Conservation (phyloP, 768 basidiomycete genomes). For the Crepidotus variabilis region DNA sequence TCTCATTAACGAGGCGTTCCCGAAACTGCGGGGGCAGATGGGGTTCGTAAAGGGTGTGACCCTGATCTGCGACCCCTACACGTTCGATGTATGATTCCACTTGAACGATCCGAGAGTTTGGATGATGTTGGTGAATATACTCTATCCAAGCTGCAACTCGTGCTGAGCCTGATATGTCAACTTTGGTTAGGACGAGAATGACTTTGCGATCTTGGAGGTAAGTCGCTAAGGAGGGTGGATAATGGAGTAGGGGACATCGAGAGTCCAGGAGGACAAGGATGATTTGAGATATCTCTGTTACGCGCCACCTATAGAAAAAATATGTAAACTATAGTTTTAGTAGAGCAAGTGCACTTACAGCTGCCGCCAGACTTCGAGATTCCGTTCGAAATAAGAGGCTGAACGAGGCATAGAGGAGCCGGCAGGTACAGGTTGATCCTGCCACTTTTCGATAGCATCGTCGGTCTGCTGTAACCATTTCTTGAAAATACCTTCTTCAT, state of each 20-base stretch:
- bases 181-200: constrained; percentile 83
- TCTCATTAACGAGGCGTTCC: constrained; percentile 56
- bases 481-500: constrained; percentile 81
- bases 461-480: constrained; percentile 77
- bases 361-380: constrained; percentile 94
- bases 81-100: constrained; percentile 76
- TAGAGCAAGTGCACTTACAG: constrained; percentile 45
- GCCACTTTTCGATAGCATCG: constrained; percentile 50
- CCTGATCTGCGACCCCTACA: constrained; percentile 35
- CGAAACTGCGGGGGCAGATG: constrained; percentile 66
- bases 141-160: constrained; percentile 63
- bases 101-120: constrained; percentile 57
- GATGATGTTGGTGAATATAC: constrained; percentile 52
- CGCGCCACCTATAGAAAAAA: constrained; percentile 71
- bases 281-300: constrained; percentile 87
- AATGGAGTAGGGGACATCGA: constrained; percentile 84
- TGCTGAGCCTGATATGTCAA: constrained; percentile 74
- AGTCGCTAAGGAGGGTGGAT: constrained; percentile 69
- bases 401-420: constrained; percentile 47
- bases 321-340: constrained; percentile 7
- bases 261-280: constrained; percentile 86
- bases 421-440: constrained; percentile 15
- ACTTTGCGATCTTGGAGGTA: constrained; percentile 56
- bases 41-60: constrained; percentile 51
- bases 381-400: constrained; percentile 82